Evolutionary conservation across 2,329 filamentous ascomycete genomes (phyloP), one percentile per base, ranked within the genome.

Genomic region (Blastomyces emzantsi): DNA sequence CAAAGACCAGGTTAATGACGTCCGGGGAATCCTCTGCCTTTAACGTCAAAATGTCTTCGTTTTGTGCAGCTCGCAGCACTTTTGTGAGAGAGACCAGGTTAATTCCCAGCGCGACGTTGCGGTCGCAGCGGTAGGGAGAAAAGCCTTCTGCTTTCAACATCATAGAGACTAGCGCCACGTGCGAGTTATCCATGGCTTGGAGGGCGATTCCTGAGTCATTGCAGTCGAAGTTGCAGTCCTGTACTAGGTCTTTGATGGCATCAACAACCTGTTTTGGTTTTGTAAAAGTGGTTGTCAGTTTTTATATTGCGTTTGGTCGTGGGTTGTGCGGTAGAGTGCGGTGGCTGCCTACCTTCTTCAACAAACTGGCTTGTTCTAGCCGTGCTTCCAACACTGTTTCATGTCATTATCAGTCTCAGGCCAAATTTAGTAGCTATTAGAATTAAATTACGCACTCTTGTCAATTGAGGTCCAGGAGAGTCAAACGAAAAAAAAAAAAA

Each of bases 191-290:
- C 95, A 99, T 99, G 74, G 94, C 94, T 80, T 99, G 94, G 63
- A 99, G 90, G 61, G 93, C 92, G 74, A 99, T 94, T 67, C 94
- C 94, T 63, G 91, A 93, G 84, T 99, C 95, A 89, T 97, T 99
- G 89, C 95, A 99, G 84, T 99, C 94, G 81, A 99, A 99, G 82
- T 99, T 99, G 87, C 94, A 99, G 81, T 99, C 94, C 80, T 97
- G 94, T 62, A 99, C 94, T 61, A 99, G 87, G 74, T 99, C 94
- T 81, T 97, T 97, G 87, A 99, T 97, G 72, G 95, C 91, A 77
- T 99, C 95, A 73, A 99, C 92, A 67, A 97, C 90, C 92, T 96
- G 70, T 22, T 59, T 56, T 19, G 15, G 25, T 59, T 33, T 52
- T 28, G 25, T 30, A 52, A 57, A 30, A 67, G 61, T 7, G 25